Conservation (phyloP, 495 filamentous ascomycete species). For the Thermothielavioides terrestris region DNA sequence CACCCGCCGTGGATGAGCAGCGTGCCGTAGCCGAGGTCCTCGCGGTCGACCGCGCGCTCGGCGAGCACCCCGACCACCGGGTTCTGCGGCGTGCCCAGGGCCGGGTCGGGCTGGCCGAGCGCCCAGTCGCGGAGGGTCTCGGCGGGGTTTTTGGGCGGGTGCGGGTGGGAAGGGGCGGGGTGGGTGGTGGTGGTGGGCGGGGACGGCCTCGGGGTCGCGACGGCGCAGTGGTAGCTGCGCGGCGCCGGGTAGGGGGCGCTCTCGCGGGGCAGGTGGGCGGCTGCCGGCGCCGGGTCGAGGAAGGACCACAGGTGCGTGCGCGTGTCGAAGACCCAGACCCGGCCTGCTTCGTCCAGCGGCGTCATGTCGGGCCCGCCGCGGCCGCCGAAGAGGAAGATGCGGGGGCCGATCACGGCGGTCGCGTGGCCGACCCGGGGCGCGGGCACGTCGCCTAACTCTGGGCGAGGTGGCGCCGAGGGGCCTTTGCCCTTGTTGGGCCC, state of each 20-base stretch:
- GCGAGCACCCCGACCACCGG: conserved; percentile 42
- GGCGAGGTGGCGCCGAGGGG: not conserved
- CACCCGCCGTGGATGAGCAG: conserved; percentile 69
- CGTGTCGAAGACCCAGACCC: conserved; percentile 59
- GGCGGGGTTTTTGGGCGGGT: not conserved
- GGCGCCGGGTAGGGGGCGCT: conserved; percentile 23
- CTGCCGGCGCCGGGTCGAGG: conserved; percentile 38
- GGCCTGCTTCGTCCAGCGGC: conserved; percentile 50
- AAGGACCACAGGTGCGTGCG: conserved; percentile 46
- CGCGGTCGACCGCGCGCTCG: conserved; percentile 36
- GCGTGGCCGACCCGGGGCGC: conserved; percentile 48
- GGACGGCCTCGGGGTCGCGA: conserved; percentile 42
- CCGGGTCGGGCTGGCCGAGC: conserved; percentile 30
- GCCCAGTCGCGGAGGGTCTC: conserved; percentile 37
- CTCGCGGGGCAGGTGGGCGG: conserved; percentile 21
- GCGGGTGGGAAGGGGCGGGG: conserved; percentile 1
- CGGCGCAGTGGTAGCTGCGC: conserved; percentile 40
- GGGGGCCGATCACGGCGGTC: conserved; percentile 47
- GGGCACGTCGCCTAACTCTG: conserved; percentile 33
- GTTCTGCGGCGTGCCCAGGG: conserved; percentile 37
- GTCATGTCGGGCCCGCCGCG: conserved; percentile 35
- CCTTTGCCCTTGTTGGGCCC: conserved; percentile 23
- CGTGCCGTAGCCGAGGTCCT: conserved; percentile 44
- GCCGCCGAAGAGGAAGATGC: conserved; percentile 59
- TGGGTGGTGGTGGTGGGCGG: conserved; percentile 25